Base-by-base conservation (phyloP, 495 filamentous ascomycete genomes). In the Aspergillus avenaceus region DNA sequence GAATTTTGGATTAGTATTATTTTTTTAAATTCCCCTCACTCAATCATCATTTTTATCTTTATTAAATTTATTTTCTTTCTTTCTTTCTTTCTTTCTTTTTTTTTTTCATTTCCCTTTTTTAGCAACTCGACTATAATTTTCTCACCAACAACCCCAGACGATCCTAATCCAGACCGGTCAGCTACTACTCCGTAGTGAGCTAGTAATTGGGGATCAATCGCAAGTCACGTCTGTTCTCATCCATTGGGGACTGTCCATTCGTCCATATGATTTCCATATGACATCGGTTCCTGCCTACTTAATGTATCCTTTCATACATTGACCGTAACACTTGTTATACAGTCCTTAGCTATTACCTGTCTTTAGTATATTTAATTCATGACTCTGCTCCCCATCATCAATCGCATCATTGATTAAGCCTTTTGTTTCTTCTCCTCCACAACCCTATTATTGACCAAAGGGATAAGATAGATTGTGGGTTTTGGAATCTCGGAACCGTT, bases 401-500 rank as follows among this genome's bases (percentile, higher is more conserved):
- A 38, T 16, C 12, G n/a, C 13, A 38, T 2, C 1, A 16, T 38
- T 21, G 34, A 21, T 21, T 38, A 38, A 38, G 34, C 6, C 7
- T 38, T 21, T 18, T n/a, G n/a, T n/a, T n/a, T n/a, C n/a, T n/a
- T 21, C 34, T 38, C 16, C 6, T 38, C 2, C 16, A 26, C 8
- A 11, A 26, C 22, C 12, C 8, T 16, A n/a, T n/a, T n/a, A n/a
- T n/a, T n/a, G n/a, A n/a, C n/a, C n/a, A 18, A 4, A 42, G n/a
- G 2, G n/a, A 11, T 43, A 47, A 22, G n/a, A n/a, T 18, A n/a
- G 9, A 36, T 23, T 52, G 54, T 57, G 50, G 54, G 45, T 27
- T 45, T n/a, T n/a, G 46, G 54, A 57, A 57, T 57, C 54, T 57
- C 54, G 54, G 54, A 57, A 57, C 54, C 54, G 50, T 50, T 45